Evolutionary conservation across 2,329 filamentous ascomycete genomes (phyloP), one percentile per base, ranked within the genome.

Genomic region (Cladorrhinum sp.): DNA sequence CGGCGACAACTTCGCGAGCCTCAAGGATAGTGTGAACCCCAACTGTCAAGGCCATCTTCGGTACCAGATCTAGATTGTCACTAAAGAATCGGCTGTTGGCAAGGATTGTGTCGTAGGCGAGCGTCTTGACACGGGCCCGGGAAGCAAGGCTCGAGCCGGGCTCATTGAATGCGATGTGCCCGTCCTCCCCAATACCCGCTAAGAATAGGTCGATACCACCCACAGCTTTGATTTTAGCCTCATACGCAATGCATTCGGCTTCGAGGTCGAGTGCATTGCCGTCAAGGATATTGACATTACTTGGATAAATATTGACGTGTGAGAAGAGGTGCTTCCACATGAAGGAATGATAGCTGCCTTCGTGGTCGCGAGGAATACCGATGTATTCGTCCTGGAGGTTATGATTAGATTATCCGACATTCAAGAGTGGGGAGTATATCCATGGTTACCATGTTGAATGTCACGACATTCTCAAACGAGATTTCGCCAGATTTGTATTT

Each of bases 271-370:
- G 74, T 0, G 88, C 88, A 67, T 90, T 91, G 66, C 89, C 88
- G 70, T 91, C 82, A 18, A 92, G 80, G 68, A 92, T 89, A 71
- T 92, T 85, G 65, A 91, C 85, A 62, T 80, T 90, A 63, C 81
- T 78, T 0, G 89, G 88, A 58, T 83, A 80, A 62, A 92, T 85
- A 71, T 92, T 86, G 66, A 92, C 84, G 64, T 81, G 88, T 49
- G 85, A 86, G 77, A 93, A 92, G 77, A 92, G 90, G 75, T 92
- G 82, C 75, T 85, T 86, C 80, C 90, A 91, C 89, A 92, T 92
- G 78, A 91, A 93, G 69, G 85, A 87, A 77, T 92, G 89, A 75
- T 92, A 92, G 71, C 85, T 89, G 72, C 91, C 86, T 3, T 89
- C 87, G 73, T 92, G 89, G 67, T 89, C 86, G 64, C 86, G 82